A percentile compares a stretch with the other conserved stretches of the same genome.
phyloP scores from a whole-genome alignment of 1,284 basidiomycete genomes.

The Phellinidium pouzarii region DNA sequence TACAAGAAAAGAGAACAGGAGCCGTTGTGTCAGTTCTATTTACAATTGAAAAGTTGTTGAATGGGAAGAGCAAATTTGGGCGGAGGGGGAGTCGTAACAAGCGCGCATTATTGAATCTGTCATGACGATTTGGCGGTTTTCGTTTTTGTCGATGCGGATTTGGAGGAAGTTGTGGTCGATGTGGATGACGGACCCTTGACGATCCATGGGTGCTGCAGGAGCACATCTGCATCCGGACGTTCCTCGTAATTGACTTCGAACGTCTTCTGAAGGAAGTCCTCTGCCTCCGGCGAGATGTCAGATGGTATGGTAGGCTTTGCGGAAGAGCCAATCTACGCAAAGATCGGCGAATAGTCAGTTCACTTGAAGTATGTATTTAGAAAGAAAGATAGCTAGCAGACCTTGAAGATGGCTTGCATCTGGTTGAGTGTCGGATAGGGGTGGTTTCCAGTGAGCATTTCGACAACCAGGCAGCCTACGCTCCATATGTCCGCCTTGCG shows the following conservation, averaged over 20 bases:
- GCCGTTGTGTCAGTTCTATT: background rate
- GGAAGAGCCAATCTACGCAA: constrained; percentile 74
- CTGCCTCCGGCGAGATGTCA: constrained; percentile 82
- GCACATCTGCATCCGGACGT: constrained; percentile 74
- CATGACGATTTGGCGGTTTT: constrained; percentile 15
- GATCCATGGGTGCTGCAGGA: constrained; percentile 76
- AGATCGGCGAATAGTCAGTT: background rate
- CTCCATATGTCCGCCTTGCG: constrained; percentile 98
- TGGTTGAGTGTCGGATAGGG: constrained; percentile 98
- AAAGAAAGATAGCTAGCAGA: constrained; percentile 28
- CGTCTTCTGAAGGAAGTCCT: constrained; percentile 77
- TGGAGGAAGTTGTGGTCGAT: background rate
- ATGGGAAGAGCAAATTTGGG: background rate
- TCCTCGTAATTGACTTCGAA: constrained; percentile 81
- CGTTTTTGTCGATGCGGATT: constrained; percentile 7
- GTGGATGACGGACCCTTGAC: constrained; percentile 30
- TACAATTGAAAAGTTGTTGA: background rate
- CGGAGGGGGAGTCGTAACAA: too few relatives aligned
- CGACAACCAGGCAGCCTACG: constrained; percentile 93
- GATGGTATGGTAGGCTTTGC: constrained; percentile 80
- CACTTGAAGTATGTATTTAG: background rate
- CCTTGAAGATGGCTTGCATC: constrained; percentile 98
- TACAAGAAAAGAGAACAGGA: background rate
- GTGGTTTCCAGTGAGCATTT: constrained; percentile 97
- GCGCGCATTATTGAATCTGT: background rate